Conservation (phyloP, 306 rosid genomes). For the Coriaria nepalensis region DNA sequence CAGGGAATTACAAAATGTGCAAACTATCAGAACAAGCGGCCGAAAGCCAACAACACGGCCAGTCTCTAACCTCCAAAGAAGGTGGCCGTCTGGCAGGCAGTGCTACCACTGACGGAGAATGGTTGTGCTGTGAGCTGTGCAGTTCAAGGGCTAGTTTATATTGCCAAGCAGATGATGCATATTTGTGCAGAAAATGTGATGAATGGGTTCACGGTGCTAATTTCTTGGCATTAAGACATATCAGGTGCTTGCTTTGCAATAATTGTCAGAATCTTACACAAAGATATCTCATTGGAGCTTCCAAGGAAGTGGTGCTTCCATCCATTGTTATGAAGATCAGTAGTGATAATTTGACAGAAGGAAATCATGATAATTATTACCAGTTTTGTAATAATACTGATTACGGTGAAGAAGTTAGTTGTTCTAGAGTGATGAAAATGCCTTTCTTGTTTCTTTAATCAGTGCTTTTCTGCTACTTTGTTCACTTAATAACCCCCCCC, state of each 20-base stretch:
- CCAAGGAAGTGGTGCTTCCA: conserved; percentile 31
- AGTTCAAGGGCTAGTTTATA: conserved; percentile 43
- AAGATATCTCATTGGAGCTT: conserved; percentile 39
- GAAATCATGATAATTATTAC: no score
- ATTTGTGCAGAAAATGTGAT: conserved; percentile 62
- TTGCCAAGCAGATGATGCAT: conserved; percentile 66
- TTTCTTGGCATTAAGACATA: conserved; percentile 59
- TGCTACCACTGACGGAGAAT: no score
- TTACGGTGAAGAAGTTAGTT: no score
- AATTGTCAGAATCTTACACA: conserved; percentile 50
- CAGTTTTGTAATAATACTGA: no score
- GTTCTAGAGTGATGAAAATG: no score
- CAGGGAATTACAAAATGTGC: no score
- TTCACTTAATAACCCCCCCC: no score
- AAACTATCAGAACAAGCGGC: no score
- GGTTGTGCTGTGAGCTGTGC: conserved; percentile 48
- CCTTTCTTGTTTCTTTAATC: no score
- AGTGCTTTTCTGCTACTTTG: no score
- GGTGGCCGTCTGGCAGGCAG: background rate
- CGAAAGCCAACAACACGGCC: conserved; percentile 12
- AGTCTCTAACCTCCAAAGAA: conserved; percentile 5
- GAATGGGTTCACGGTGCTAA: conserved; percentile 66
- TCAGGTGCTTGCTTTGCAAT: conserved; percentile 52
- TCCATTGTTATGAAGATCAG: conserved; percentile 12
- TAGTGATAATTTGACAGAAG: no score